Evolutionary conservation across 225 moss, liverwort and hornwort species (phyloP).

Genomic region (Sphagnum tenellum): DNA sequence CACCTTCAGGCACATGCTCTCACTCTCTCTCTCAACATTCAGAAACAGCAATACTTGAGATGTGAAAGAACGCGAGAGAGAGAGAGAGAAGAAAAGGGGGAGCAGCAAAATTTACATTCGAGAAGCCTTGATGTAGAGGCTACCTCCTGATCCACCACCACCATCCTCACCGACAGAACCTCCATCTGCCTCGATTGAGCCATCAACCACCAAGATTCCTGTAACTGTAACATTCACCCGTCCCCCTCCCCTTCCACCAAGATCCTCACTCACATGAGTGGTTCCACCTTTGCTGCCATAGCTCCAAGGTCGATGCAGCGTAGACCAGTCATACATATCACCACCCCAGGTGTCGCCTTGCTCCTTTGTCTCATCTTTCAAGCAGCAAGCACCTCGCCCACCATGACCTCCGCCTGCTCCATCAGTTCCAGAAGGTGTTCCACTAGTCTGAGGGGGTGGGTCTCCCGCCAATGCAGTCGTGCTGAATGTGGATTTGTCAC

Average conservation of each 20-base stretch:
- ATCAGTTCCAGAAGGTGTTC: conserved; percentile 51
- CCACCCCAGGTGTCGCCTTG: conserved; percentile 76
- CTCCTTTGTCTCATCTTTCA: conserved; percentile 26
- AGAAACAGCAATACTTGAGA: no score
- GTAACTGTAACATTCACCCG: conserved; percentile 55
- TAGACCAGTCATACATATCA: conserved; percentile 79
- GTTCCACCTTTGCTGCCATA: conserved; percentile 87
- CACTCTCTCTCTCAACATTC: no score
- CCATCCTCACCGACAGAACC: conserved; percentile 66
- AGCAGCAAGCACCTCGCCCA: conserved; percentile 70
- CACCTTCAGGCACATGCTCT: background rate
- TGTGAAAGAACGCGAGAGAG: no score
- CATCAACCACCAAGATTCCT: conserved; percentile 51
- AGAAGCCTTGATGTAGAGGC: conserved; percentile 49
- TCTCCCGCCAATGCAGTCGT: conserved; percentile 62
- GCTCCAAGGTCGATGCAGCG: conserved; percentile 60
- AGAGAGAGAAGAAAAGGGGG: no score
- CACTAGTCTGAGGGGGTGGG: conserved; percentile 70
- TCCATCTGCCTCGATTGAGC: conserved; percentile 72
- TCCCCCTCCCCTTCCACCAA: conserved; percentile 82
- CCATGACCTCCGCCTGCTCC: conserved; percentile 91
- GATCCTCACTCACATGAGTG: conserved; percentile 24
- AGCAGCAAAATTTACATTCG: conserved; percentile 46
- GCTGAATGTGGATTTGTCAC: conserved; percentile 43
- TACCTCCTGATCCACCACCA: conserved; percentile 92